Conservation (phyloP, 768 basidiomycete species). For the Amanita pallidorosea region DNA sequence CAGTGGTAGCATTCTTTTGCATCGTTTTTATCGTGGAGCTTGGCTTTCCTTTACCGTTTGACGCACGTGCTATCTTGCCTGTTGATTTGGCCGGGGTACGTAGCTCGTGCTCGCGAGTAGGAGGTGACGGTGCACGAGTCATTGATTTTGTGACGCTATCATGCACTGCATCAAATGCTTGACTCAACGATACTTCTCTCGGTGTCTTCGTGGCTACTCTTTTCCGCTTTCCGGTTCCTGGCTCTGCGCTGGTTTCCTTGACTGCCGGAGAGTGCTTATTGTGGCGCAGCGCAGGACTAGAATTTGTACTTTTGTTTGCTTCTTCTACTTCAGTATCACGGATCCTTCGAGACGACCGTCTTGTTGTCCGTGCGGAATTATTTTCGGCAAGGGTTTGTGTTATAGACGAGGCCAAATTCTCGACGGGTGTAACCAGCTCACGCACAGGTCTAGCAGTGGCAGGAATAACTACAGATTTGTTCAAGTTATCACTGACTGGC, state of each 20-base stretch:
- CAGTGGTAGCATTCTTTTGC: background rate
- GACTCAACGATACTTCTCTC: background rate
- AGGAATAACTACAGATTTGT: too few relatives aligned
- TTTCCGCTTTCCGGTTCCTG: background rate
- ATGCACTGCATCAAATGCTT: background rate
- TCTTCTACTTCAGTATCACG: background rate
- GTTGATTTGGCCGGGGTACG: background rate
- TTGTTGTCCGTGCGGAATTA: background rate
- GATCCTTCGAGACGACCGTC: background rate
- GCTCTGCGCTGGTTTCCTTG: background rate
- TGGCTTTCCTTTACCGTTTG: background rate
- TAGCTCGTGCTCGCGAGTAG: background rate
- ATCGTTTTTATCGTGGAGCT: background rate
- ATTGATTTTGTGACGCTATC: slow-evolving; percentile 7
- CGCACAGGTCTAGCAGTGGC: background rate
- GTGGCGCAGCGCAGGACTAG: background rate
- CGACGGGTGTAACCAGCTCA: background rate
- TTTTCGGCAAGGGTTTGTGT: background rate
- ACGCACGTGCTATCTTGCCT: background rate
- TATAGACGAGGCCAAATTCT: background rate
- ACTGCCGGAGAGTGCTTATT: background rate
- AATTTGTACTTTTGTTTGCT: background rate
- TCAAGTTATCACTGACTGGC: background rate
- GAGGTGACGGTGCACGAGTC: background rate
- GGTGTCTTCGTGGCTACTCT: background rate